Percentiles rank a stretch among this genome's conserved stretches.
Conservation (phyloP, 495 filamentous ascomycete species). For the Penicillium samsonianum region DNA sequence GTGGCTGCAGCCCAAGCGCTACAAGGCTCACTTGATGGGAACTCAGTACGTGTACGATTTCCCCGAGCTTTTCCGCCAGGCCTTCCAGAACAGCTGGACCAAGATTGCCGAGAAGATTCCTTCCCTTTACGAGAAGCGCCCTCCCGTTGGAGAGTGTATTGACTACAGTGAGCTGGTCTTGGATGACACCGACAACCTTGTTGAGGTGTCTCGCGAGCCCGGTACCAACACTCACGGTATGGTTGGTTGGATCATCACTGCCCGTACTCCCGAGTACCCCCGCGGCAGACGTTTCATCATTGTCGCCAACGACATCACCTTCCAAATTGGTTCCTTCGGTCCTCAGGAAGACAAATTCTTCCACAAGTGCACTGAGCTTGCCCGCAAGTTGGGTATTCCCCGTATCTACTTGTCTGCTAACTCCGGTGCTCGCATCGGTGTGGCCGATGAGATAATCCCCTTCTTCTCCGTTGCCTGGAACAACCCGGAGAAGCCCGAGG, state of each 20-base stretch:
- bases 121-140: constrained; percentile 75
- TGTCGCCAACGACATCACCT: constrained; percentile 98
- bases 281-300: constrained; percentile 89
- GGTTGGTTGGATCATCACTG: constrained; percentile 97
- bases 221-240: constrained; percentile 96
- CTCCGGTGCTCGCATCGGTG: constrained; percentile 97
- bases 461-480: constrained; percentile 98
- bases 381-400: constrained; percentile 88
- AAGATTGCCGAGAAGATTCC: constrained; percentile 69
- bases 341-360: constrained; percentile 97
- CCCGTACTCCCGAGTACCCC: constrained; percentile 97
- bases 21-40: constrained; percentile 98
- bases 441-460: constrained; percentile 95
- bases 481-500: constrained; percentile 75
- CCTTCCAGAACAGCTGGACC: constrained; percentile 93
- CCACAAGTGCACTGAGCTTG: constrained; percentile 96
- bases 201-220: constrained; percentile 89
- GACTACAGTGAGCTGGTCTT: constrained; percentile 92
- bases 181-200: constrained; percentile 88
- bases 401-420: constrained; percentile 98
- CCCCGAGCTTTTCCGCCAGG: constrained; percentile 98
- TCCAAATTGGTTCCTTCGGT: constrained; percentile 97
- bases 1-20: constrained; percentile 97
- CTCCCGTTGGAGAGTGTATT: constrained; percentile 85
- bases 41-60: constrained; percentile 99